Conservation (phyloP, 1,284 basidiomycete species). For the Ceratobasidium sp. region DNA sequence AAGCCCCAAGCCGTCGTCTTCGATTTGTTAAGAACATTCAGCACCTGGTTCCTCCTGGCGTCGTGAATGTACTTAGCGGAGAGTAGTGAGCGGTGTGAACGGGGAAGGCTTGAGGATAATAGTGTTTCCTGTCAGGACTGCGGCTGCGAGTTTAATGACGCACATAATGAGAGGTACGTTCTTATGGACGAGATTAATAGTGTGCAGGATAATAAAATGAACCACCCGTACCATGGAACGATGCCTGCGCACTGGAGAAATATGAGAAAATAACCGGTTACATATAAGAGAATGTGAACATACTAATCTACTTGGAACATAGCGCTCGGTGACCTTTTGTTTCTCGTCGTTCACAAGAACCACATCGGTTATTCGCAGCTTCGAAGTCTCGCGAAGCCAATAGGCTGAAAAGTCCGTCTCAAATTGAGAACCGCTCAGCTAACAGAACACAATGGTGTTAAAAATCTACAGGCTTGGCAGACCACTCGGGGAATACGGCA, state of each 20-base stretch:
- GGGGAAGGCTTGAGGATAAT: constrained; percentile 95
- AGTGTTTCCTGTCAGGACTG: constrained; percentile 86
- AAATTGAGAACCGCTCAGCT: not conserved
- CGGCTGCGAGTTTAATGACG: constrained; percentile 87
- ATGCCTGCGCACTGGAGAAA: constrained; percentile 13
- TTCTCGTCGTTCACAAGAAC: not conserved
- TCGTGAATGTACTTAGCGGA: constrained; percentile 59
- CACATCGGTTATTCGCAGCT: not conserved
- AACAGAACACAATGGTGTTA: not conserved
- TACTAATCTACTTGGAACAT: constrained; percentile 2
- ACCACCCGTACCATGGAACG: constrained; percentile 3
- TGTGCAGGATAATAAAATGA: not conserved
- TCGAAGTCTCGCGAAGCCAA: not conserved
- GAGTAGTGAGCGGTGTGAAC: constrained; percentile 87
- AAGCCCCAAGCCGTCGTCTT: constrained; percentile 85
- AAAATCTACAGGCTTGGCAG: not conserved
- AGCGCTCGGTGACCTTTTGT: not conserved
- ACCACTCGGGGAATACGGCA: not conserved
- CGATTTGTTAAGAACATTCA: constrained; percentile 90
- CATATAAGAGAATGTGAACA: not conserved
- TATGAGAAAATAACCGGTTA: no score
- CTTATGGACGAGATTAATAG: not conserved
- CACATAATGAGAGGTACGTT: constrained; percentile 17
- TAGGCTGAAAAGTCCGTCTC: not conserved
- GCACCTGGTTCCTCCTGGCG: constrained; percentile 83